Evolutionary conservation across 148 eudicot genomes (phyloP).

Genomic region (Silene latifolia): DNA sequence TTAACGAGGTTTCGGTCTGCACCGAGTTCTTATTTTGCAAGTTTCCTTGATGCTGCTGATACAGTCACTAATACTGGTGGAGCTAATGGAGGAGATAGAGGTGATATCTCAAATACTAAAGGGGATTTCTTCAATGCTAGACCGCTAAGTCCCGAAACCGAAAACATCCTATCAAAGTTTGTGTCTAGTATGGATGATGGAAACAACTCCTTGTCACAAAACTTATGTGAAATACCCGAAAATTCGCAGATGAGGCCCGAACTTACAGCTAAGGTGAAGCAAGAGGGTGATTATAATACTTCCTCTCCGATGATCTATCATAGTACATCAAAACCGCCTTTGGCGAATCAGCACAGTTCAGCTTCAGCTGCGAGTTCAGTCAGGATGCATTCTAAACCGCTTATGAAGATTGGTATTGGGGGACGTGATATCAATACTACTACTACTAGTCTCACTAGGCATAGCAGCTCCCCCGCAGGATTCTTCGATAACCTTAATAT

Average conservation of each 20-base stretch:
- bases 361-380: conserved; percentile 28
- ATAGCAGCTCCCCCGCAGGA: conserved; percentile 88
- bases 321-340: conserved; percentile 33
- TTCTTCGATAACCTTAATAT: conserved; percentile 49
- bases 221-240: conserved; percentile 28
- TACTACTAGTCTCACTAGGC: conserved; percentile 50
- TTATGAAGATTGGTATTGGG: conserved; percentile 43
- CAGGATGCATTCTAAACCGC: conserved; percentile 28
- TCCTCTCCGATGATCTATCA: conserved; percentile 44
- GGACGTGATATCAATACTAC: conserved; percentile 26
- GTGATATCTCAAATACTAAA: conserved; percentile 29
- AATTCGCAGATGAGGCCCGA: conserved; percentile 32
- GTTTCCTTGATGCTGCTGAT: conserved; percentile 38
- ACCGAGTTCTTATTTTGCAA: conserved; percentile 81
- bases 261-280: conserved; percentile 37
- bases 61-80: conserved; percentile 23
- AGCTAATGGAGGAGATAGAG: conserved; percentile 30
- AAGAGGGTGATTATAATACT: conserved; percentile 37
- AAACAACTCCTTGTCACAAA: conserved; percentile 18
- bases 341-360: conserved; percentile 28
- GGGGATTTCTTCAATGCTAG: conserved; percentile 42
- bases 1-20: conserved; percentile 83
- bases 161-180: conserved; percentile 46
- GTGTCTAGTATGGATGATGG: conserved; percentile 34
- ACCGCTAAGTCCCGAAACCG: conserved; percentile 59